Percentiles rank a stretch among this genome's conserved stretches.
These are phyloP conservation scores for Colletotrichum lini DNA, from an alignment of 2,329 filamentous ascomycete species.

Conservation along the genomic window DNA sequence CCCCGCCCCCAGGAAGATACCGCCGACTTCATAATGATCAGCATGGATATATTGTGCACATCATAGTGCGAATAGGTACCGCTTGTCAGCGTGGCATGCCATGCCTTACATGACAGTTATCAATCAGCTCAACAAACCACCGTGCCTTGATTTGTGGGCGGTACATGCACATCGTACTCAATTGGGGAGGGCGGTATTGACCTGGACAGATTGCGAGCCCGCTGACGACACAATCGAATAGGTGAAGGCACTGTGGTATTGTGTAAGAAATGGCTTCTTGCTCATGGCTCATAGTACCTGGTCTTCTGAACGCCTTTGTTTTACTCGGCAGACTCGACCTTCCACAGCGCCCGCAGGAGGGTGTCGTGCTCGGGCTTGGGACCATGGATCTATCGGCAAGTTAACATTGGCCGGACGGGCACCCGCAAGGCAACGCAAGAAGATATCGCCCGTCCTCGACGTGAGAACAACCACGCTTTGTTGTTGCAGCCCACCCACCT, in stretches of 20 bases:
- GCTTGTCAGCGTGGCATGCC: constrained; percentile 2
- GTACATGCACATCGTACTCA: neutral
- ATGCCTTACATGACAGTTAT: constrained; percentile 36
- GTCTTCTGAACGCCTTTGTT: neutral
- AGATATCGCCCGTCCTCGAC: neutral
- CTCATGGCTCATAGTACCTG: neutral
- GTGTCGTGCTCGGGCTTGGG: neutral
- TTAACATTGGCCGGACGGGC: neutral
- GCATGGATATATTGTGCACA: neutral
- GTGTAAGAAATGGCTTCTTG: neutral
- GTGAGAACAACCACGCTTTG: constrained; percentile 5
- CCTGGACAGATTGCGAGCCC: neutral
- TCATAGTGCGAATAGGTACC: neutral
- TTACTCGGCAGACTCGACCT: neutral
- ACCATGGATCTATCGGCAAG: neutral
- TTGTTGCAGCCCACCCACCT: constrained; percentile 13
- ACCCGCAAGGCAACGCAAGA: neutral
- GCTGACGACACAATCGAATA: neutral
- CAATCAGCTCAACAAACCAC: constrained; percentile 33
- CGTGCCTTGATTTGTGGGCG: neutral
- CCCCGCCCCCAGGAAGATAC: constrained; percentile 14
- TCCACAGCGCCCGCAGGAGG: neutral
- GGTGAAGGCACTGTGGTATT: too few relatives aligned
- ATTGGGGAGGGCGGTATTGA: neutral
- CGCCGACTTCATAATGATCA: neutral